These are phyloP conservation scores for Trichoderma guizhouense DNA, from an alignment of 2,329 filamentous ascomycete species.

Conservation along the genomic window DNA sequence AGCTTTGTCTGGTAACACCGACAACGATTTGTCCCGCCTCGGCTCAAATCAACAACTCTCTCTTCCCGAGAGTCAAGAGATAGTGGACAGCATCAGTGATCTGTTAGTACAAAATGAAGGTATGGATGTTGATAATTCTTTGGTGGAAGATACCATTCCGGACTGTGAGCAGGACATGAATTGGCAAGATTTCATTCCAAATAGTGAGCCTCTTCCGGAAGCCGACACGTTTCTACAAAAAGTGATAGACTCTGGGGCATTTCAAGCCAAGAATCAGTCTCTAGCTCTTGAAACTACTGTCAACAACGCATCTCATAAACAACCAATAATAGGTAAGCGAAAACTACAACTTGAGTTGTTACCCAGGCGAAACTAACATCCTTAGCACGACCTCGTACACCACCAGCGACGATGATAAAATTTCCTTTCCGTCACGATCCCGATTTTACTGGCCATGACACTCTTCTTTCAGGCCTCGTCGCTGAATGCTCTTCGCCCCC, in stretches of 20 bases:
- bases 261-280: background rate
- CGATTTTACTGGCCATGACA: conserved; percentile 30
- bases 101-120: background rate
- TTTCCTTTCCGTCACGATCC: conserved; percentile 31
- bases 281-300: too few relatives aligned
- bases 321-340: background rate
- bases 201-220: background rate
- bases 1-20: background rate
- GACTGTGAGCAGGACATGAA: background rate
- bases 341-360: background rate
- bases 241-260: background rate
- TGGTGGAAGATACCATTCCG: background rate
- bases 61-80: background rate
- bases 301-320: background rate
- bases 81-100: accelerated
- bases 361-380: background rate
- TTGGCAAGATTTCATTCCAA: background rate
- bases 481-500: conserved; percentile 21
- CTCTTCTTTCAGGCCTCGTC: conserved; percentile 26
- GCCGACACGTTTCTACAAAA: background rate
- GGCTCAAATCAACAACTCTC: background rate
- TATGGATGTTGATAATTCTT: background rate
- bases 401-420: conserved; percentile 1
- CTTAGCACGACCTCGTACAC: background rate
- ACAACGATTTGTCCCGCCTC: background rate